Base-by-base conservation (phyloP, 306 rosid species). In the Erythrophleum fordii region DNA sequence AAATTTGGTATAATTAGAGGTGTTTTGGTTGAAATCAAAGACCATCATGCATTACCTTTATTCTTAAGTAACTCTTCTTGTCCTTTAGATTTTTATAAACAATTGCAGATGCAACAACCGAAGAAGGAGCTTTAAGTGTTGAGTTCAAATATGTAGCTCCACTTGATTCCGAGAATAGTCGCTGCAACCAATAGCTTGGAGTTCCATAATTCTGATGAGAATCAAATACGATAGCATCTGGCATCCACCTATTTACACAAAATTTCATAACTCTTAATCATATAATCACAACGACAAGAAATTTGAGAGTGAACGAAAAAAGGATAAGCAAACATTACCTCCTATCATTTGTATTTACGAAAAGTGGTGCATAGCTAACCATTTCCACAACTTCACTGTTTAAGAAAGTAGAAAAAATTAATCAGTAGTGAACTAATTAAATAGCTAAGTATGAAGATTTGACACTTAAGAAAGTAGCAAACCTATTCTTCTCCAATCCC, bases 401-500 rank as follows among this genome's bases (percentile, higher is more conserved):
- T 55, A 6, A 4, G 8, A 22, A 23, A 23, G 11, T 0, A 22
- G 5, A 58, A 58, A 56, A 1, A 58, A 7, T 37, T 11, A 2
- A 26, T 56, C 14, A 56, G 5, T 22, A 3, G 10, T 26, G 22
- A 10, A 25, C 22, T 12, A 5, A 25, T 3, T 12, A 0, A 23
- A 25, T 1, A 1, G 11, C 12, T 0, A 58, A 1, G 3, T 0
- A 25, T 25, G 35, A 25, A 11, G n/a, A 58, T 0, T 58, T 58
- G 35, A 25, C 25, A 12, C 23, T 5, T 25, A 25, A 58, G 65
- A 58, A 12, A 23, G n/a, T 11, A 11, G 12, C 6, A 8, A n/a
- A 58, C 65, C 65, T 58, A 17, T 58, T 58, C 35, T 58, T 58
- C 34, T 58, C 65, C 18, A 58, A 58, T 58, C 35, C 35, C 65